Evolutionary conservation across 2,329 filamentous ascomycete species (phyloP), one percentile per base, ranked within the genome.

Genomic region (Hymenoscyphus scutula): DNA sequence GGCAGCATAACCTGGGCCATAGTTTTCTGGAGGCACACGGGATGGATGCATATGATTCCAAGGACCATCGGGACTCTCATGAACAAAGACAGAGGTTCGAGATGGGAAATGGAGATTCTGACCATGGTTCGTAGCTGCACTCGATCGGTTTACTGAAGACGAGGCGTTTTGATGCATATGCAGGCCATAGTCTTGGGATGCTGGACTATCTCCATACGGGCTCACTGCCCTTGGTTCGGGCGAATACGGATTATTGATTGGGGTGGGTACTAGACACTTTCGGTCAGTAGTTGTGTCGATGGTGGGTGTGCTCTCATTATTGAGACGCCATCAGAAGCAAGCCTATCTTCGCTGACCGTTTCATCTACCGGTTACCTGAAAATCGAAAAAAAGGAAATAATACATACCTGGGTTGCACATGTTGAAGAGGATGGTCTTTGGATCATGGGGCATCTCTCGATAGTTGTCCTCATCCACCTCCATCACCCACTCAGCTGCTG

Each of bases 21-120:
- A 67, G 15, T 41, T 37, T 30, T 11, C 41, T 25, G 41, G 45
- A 7, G 64, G 59, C 6, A 61, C 53, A 32, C 63, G 65, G 13
- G 56, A 41, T 13, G 61, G 65, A 5, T 64, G 56, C 25, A 65
- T 59, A 23, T 62, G 65, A 25, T 54, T 64, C 68, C 68, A 69
- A n/a, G 66, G 66, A 1, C 17, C 58, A 19, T 65, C 61, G 13
- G 62, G 64, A 15, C 41, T 32, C 15, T 37, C 37, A 29, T 63
- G 62, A 19, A 62, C 56, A 19, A 64, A 56, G 27, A 32, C 59
- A 11, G 62, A 38, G 10, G 64, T 15, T 32, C 56, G 48, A 32
- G 34, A 37, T 13, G 53, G 53, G 3, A 41, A 58, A 27, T 8
- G 23, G 7, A 56, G 34, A 15, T n/a, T 53, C 27, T 55, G 55